A percentile compares a stretch with the other conserved stretches of the same genome.
These are phyloP conservation scores for Guadua angustifolia DNA, from an alignment of 176 grass and related monocot species.

Conservation along the genomic window DNA sequence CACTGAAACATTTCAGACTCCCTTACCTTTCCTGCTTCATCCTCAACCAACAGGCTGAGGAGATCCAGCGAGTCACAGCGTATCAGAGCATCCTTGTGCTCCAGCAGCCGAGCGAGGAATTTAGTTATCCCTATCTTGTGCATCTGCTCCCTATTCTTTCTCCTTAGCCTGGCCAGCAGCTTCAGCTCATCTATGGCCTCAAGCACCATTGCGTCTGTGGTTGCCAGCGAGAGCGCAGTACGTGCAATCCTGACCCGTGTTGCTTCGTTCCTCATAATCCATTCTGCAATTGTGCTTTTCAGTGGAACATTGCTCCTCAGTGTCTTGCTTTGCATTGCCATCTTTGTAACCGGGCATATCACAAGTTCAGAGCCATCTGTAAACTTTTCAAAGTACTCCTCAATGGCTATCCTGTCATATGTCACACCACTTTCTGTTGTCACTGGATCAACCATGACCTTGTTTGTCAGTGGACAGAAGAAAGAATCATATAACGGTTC, in stretches of 20 bases:
- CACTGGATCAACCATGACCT: slow-evolving; percentile 85
- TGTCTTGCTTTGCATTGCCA: slow-evolving; percentile 57
- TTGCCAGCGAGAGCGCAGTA: slow-evolving; percentile 54
- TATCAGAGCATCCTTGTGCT: slow-evolving; percentile 58
- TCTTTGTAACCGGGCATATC: slow-evolving; percentile 76
- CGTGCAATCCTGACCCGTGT: slow-evolving; percentile 66
- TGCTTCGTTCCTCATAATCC: slow-evolving; percentile 74
- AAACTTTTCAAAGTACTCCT: slow-evolving; percentile 66
- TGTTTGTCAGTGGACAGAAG: slow-evolving; percentile 90
- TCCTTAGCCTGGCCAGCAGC: slow-evolving; percentile 50
- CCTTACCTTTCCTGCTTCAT: slow-evolving; percentile 82
- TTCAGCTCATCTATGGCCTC: slow-evolving; percentile 82
- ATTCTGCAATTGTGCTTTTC: slow-evolving; percentile 79
- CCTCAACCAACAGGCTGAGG: slow-evolving; percentile 65
- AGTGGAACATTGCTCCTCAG: slow-evolving; percentile 68
- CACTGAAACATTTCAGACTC: slow-evolving; percentile 6
- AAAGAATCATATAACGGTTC: slow-evolving; percentile 90
- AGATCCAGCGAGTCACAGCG: slow-evolving; percentile 68
- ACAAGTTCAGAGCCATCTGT: slow-evolving; percentile 54
- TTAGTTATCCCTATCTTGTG: slow-evolving; percentile 84
- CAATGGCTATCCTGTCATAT: slow-evolving; percentile 80
- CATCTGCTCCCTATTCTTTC: slow-evolving; percentile 73
- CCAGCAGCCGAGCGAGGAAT: slow-evolving; percentile 63
- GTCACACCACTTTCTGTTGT: slow-evolving; percentile 81
- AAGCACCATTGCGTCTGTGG: slow-evolving; percentile 64